phyloP scores from a whole-genome alignment of 2,329 filamentous ascomycete species.

The Pseudohalonectria lignicola region DNA sequence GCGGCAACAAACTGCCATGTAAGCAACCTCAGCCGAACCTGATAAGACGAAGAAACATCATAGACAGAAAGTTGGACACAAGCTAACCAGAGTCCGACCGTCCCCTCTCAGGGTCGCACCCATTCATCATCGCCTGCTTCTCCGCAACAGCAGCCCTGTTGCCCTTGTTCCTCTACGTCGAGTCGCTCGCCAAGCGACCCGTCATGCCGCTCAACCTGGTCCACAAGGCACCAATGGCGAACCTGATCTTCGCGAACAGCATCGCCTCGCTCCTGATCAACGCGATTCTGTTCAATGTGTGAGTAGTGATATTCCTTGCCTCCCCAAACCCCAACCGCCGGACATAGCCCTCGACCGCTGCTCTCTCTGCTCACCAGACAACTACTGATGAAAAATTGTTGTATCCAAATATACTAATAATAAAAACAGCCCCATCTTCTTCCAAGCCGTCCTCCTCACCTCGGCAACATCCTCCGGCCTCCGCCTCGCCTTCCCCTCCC shows the following conservation, averaged over 20 bases:
- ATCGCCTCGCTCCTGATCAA: constrained; percentile 39
- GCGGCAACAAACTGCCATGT: constrained; percentile 53
- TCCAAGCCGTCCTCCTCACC: constrained; percentile 62
- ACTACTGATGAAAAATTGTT: too few relatives aligned
- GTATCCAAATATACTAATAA: too few relatives aligned
- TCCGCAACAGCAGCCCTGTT: constrained; percentile 31
- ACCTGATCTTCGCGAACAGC: constrained; percentile 46
- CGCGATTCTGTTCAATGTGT: constrained; percentile 49
- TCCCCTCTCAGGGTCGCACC: constrained; percentile 43
- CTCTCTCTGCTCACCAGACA: too few relatives aligned
- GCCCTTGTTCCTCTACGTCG: constrained; percentile 39
- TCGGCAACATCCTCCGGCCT: constrained; percentile 63
- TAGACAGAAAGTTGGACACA: too few relatives aligned
- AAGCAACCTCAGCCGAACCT: constrained; percentile 18
- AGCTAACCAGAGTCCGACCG: constrained; percentile 6
- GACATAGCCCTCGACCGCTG: too few relatives aligned
- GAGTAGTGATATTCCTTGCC: constrained; percentile 11
- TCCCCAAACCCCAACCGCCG: too few relatives aligned
- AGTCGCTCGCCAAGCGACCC: constrained; percentile 37
- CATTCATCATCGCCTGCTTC: constrained; percentile 42
- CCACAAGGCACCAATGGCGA: constrained; percentile 36
- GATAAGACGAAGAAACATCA: background rate
- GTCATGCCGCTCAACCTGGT: constrained; percentile 51
- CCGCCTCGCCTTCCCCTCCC: constrained; percentile 53
- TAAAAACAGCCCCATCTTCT: constrained; percentile 64